Conservation (phyloP, 345 rosid genomes). For the Pistacia integerrima region DNA sequence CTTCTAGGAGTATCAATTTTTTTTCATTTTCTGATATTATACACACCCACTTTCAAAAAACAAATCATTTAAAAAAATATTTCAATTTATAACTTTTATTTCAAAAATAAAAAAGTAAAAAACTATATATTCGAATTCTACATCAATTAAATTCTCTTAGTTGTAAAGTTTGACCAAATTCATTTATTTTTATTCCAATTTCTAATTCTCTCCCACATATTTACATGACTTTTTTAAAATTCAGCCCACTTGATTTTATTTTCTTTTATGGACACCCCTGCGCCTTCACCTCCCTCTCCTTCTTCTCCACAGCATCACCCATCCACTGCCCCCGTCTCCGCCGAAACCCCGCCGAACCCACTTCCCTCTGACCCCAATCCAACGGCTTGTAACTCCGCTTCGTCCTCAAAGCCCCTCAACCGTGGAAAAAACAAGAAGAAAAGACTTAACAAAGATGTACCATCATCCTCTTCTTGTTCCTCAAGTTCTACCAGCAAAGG, state of each 20-base stretch:
- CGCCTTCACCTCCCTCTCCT: conserved; percentile 18
- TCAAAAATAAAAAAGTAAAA: too few species aligned
- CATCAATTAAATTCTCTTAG: too few species aligned
- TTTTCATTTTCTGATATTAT: too few species aligned
- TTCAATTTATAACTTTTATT: too few species aligned
- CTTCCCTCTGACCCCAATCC: conserved; percentile 27
- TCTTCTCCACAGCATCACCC: conserved; percentile 8
- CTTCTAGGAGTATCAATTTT: too few species aligned
- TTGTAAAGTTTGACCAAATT: background rate
- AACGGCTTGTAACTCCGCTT: conserved; percentile 4
- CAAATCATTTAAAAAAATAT: too few species aligned
- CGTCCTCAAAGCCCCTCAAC: conserved; percentile 5
- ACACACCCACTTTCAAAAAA: too few species aligned
- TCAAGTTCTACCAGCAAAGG: conserved; percentile 28
- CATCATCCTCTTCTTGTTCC: conserved; percentile 35
- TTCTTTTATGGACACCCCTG: conserved; percentile 34
- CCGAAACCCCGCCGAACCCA: conserved; percentile 17
- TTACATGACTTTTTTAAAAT: conserved; percentile 8
- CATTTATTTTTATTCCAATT: background rate
- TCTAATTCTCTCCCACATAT: background rate
- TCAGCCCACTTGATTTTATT: conserved; percentile 8
- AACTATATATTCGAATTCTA: too few species aligned
- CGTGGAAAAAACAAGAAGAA: conserved; percentile 35
- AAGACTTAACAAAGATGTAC: conserved; percentile 23
- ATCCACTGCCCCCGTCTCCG: background rate